A percentile compares a stretch with the other conserved stretches of the same genome.
Conservation (phyloP, 1,284 basidiomycete species). For the Papiliotrema flavescens region DNA sequence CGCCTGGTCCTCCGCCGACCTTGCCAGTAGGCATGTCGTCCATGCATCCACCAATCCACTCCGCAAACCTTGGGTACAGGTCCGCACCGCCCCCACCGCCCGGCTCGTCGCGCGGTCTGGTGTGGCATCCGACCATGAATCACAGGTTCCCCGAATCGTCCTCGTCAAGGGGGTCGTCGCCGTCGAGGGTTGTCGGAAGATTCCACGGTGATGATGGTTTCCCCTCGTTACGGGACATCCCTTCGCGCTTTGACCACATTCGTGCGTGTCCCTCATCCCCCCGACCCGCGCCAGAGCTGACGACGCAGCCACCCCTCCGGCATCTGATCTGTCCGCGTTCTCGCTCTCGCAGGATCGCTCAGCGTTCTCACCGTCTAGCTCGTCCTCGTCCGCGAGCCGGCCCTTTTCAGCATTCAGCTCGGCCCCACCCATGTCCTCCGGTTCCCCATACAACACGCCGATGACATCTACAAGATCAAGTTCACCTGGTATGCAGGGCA, state of each 20-base stretch:
- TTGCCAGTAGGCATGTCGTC: neutral
- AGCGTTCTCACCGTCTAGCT: neutral
- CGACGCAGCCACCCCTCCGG: slow-evolving; percentile 20
- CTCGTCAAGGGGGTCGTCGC: neutral
- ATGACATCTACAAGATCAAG: neutral
- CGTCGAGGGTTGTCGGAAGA: neutral
- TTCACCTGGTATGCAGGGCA: neutral
- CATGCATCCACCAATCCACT: neutral
- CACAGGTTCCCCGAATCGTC: neutral
- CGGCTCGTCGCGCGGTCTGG: neutral
- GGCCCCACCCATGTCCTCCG: neutral
- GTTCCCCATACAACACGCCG: neutral
- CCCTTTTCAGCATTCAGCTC: too few species aligned
- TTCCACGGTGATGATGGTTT: slow-evolving; percentile 12
- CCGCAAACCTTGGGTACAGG: neutral
- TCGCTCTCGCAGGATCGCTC: slow-evolving; percentile 18
- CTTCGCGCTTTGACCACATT: slow-evolving; percentile 8
- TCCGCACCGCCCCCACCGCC: slow-evolving; percentile 1
- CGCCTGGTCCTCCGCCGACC: neutral
- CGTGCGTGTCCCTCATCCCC: slow-evolving; percentile 8
- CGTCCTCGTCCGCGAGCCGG: neutral
- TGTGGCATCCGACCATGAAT: slow-evolving; percentile 5
- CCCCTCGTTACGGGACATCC: slow-evolving; percentile 5
- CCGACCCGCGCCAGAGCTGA: too few species aligned
- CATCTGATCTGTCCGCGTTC: slow-evolving; percentile 35